A percentile compares a stretch with the other conserved stretches of the same genome.
phyloP scores from a whole-genome alignment of 2,329 filamentous ascomycete genomes.

The Fusarium chuoi region DNA sequence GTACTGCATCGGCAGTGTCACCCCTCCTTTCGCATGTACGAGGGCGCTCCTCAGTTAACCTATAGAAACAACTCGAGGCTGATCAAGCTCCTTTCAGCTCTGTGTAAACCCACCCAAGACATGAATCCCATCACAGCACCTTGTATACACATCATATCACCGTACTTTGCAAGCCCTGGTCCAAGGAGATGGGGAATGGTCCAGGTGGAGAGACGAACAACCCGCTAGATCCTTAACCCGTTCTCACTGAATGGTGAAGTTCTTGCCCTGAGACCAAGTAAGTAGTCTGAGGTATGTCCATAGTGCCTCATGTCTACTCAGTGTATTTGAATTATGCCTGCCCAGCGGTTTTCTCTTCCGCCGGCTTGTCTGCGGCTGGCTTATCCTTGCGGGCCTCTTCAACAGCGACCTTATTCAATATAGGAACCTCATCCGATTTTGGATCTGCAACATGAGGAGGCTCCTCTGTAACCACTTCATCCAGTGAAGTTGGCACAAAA shows the following conservation, averaged over 20 bases:
- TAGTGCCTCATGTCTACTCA: slow-evolving; percentile 5
- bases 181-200: not conserved
- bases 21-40: slow-evolving; percentile 9
- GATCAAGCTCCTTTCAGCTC: not conserved
- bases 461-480: slow-evolving; percentile 64
- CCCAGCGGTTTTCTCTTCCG: slow-evolving; percentile 7
- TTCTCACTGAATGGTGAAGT: slow-evolving; percentile 7
- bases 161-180: slow-evolving; percentile 4
- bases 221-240: not conserved
- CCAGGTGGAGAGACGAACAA: not conserved
- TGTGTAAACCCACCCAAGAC: not conserved
- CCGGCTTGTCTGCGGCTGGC: slow-evolving; percentile 14
- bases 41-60: not conserved
- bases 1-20: slow-evolving; percentile 1
- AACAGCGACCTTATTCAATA: slow-evolving; percentile 31
- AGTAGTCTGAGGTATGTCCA: slow-evolving; percentile 7
- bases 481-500: slow-evolving; percentile 64
- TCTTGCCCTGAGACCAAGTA: slow-evolving; percentile 12
- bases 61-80: not conserved
- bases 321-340: slow-evolving; percentile 9
- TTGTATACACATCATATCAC: slow-evolving; percentile 1
- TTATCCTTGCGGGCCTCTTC: slow-evolving; percentile 34
- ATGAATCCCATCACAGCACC: slow-evolving; percentile 6
- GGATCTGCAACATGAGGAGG: slow-evolving; percentile 50
- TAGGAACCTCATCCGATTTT: slow-evolving; percentile 31